Evolutionary conservation across 177 flowering plant genomes (phyloP).

Genomic region (Tripterygium wilfordii): DNA sequence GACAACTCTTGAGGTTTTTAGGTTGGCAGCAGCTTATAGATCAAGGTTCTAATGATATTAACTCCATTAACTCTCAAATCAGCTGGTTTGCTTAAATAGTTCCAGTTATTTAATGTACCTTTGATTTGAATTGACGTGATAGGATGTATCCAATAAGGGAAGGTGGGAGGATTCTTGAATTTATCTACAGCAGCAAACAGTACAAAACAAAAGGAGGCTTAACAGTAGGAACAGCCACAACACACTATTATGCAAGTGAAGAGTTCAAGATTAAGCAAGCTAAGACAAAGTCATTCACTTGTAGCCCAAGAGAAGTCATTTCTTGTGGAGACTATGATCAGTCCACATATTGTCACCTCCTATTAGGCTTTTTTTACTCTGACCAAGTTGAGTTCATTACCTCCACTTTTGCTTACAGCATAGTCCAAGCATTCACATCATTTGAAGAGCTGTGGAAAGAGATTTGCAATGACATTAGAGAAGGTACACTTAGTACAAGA

Average conservation of each 20-base stretch:
- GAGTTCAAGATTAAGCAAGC: conserved; percentile 73
- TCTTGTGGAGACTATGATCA: conserved; percentile 63
- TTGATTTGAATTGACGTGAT: not conserved
- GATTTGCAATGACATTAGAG: conserved; percentile 51
- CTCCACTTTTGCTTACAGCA: conserved; percentile 76
- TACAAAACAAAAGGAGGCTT: conserved; percentile 71
- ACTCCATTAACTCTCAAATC: not conserved
- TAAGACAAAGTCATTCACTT: conserved; percentile 58
- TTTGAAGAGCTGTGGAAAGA: conserved; percentile 73
- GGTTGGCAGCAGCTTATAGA: conserved; percentile 79
- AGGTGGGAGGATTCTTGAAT: conserved; percentile 71
- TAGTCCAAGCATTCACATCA: conserved; percentile 61
- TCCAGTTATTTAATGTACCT: not conserved
- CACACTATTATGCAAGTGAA: conserved; percentile 65
- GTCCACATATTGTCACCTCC: conserved; percentile 81
- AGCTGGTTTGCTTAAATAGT: not conserved
- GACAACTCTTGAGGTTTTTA: conserved; percentile 72
- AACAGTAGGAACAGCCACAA: conserved; percentile 78
- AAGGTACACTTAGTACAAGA: conserved; percentile 49
- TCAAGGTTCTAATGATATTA: conserved; percentile 64
- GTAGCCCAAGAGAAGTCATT: conserved; percentile 84
- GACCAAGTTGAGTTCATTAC: conserved; percentile 63
- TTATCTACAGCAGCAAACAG: conserved; percentile 78
- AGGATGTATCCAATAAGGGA: conserved; percentile 61
- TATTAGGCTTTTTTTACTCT: conserved; percentile 56